Percentiles rank a stretch among this genome's conserved stretches.
These are phyloP conservation scores for Lentinula guzmanii DNA, from an alignment of 768 basidiomycete species.

Conservation along the genomic window DNA sequence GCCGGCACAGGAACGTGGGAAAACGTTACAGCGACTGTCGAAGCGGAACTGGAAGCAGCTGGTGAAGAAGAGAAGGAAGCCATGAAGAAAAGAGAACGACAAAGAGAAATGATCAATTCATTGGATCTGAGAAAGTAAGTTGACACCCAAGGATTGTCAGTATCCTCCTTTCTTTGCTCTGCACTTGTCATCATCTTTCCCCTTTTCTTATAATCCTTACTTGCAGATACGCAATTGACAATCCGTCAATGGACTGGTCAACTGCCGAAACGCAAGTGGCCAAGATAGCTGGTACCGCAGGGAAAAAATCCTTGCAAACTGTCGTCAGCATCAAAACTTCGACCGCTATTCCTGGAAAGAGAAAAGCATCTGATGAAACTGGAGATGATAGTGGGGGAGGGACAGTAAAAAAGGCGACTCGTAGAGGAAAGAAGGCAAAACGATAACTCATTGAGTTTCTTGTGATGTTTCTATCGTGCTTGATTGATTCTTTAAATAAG, in stretches of 20 bases:
- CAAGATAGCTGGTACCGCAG: slow-evolving; percentile 24
- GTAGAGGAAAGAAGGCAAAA: slow-evolving; percentile 40
- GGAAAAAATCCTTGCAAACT: slow-evolving; percentile 48
- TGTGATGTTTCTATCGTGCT: background rate
- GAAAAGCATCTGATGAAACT: slow-evolving; percentile 44
- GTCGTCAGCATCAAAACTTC: slow-evolving; percentile 71
- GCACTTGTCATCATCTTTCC: background rate
- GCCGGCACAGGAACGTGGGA: slow-evolving; percentile 26
- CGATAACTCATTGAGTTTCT: slow-evolving; percentile 15
- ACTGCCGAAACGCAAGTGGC: slow-evolving; percentile 69
- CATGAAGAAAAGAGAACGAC: slow-evolving; percentile 55
- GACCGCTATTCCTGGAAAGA: slow-evolving; percentile 40
- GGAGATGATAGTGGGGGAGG: slow-evolving; percentile 23
- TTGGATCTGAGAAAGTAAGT: slow-evolving; percentile 78
- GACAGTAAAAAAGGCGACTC: slow-evolving; percentile 41
- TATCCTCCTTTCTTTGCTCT: slow-evolving; percentile 7
- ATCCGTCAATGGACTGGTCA: slow-evolving; percentile 65
- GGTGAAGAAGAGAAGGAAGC: slow-evolving; percentile 67
- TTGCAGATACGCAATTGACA: slow-evolving; percentile 69
- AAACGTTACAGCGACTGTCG: slow-evolving; percentile 40
- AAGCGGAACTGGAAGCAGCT: slow-evolving; percentile 71
- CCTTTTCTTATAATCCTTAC: background rate
- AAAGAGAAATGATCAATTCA: slow-evolving; percentile 82
- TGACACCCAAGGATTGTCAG: slow-evolving; percentile 4
- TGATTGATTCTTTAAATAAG: too few relatives aligned